Evolutionary conservation across 768 basidiomycete genomes (phyloP).

Genomic region (Kwoniella botswanensis): DNA sequence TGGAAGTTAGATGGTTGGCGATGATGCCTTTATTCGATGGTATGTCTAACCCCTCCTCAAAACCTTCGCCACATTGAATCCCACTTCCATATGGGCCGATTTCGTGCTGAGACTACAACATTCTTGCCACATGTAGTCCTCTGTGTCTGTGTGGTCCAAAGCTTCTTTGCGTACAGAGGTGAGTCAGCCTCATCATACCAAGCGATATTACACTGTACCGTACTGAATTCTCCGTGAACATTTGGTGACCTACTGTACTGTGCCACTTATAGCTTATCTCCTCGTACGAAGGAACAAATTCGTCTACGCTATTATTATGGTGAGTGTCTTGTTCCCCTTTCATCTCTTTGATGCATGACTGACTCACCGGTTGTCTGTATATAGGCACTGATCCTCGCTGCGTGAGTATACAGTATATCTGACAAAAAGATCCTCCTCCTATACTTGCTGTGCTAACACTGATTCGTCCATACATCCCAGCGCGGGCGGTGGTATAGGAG

Average conservation of each 20-base stretch:
- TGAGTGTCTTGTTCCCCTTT: not conserved
- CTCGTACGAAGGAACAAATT: constrained; percentile 8
- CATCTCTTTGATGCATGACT: too few relatives aligned
- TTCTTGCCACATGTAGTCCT: not conserved
- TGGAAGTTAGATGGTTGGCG: constrained; percentile 13
- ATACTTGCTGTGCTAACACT: too few relatives aligned
- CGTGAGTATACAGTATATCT: constrained; percentile 26
- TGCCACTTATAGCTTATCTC: constrained; percentile 4
- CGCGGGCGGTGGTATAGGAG: constrained; percentile 29
- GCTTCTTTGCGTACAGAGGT: constrained; percentile 20
- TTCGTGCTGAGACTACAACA: not conserved
- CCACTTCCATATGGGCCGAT: too few relatives aligned
- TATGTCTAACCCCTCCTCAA: not conserved
- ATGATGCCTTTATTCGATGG: constrained; percentile 17
- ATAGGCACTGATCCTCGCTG: constrained; percentile 31
- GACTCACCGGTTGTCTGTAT: too few relatives aligned
- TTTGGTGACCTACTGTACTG: not conserved
- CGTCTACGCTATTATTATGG: constrained; percentile 10
- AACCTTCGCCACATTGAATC: too few relatives aligned
- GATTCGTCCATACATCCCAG: constrained; percentile 6
- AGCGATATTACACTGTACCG: too few relatives aligned
- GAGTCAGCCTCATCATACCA: not conserved
- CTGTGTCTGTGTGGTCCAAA: constrained; percentile 4
- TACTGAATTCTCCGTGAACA: too few relatives aligned
- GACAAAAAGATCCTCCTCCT: not conserved